phyloP scores from a whole-genome alignment of 2,329 filamentous ascomycete genomes.

The Colletotrichum caudatum region DNA sequence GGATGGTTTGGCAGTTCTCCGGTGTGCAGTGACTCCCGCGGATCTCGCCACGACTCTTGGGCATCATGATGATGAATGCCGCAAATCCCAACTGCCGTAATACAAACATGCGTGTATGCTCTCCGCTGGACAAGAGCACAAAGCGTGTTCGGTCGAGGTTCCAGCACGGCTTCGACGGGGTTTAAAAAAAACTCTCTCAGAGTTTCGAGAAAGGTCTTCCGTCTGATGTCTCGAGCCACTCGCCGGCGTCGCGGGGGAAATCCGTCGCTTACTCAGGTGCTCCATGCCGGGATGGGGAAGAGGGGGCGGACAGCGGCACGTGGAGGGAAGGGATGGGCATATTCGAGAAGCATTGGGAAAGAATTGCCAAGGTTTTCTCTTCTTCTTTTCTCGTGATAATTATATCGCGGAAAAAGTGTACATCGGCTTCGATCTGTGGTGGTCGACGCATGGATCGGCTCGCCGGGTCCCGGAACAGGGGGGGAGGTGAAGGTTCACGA shows the following conservation, averaged over 20 bases:
- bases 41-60: neutral
- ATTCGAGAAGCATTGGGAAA: neutral
- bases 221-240: conserved; percentile 15
- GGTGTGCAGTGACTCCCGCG: neutral
- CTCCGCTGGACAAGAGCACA: no score
- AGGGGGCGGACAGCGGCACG: neutral
- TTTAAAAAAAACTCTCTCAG: no score
- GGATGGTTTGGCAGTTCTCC: no score
- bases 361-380: neutral
- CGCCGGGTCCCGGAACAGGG: neutral
- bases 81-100: no score
- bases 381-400: neutral
- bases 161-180: no score
- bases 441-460: neutral
- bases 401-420: neutral
- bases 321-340: neutral
- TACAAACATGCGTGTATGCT: no score
- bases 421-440: neutral
- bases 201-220: conserved; percentile 2
- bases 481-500: neutral
- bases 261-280: conserved; percentile 13
- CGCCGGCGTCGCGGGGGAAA: no score
- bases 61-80: no score
- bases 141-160: neutral
- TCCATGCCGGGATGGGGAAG: neutral